Evolutionary conservation across 2,329 filamentous ascomycete genomes (phyloP), one percentile per base, ranked within the genome.

Genomic region (Xylariomycetidae sp.): DNA sequence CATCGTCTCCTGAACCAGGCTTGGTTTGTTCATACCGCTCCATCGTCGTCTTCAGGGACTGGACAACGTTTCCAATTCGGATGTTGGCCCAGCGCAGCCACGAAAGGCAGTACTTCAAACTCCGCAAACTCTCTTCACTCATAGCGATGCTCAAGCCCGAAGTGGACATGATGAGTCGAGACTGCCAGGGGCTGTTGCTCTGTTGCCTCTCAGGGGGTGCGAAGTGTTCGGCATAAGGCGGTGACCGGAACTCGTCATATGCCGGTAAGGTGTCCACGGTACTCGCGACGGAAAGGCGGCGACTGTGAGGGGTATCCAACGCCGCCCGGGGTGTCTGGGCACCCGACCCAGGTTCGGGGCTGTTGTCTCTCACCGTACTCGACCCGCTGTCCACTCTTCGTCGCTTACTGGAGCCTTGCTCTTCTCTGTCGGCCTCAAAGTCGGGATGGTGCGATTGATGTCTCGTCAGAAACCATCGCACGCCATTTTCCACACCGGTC

Each of bases 111-210:
- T 87, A 90, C 48, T 85, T 87, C 25, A 98, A 65, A 40, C 83
- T 92, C 32, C 80, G 76, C 7, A 95, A 65, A 15, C 86, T 94
- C 51, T 92, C 83, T 13, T 93, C 83, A 50, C 84, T 93, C 73
- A 98, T 87, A 1, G 92, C 88, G 12, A 94, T 82, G 43, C 88
- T 88, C 1, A 96, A 72, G 0, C 88, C 90, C 1, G 88, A 94
- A 0, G 90, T 95, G 5, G 86, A 89, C 56, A 94, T 85, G 46
- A 95, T 84, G 13, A 95, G 67, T 10, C 88, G 79, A 9, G 84
- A 85, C 40, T 85, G 85, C 87, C 88, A 93, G 52, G 69, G 55
- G 18, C 47, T 44, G 26, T 46, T 48, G 28, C 45, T 43, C 7
- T 50, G 43, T 10, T 49, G 49, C 5, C 48, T 39, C 19, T 60